Conservation (phyloP, 148 eudicot genomes). For the Nepenthes mirabilis region DNA sequence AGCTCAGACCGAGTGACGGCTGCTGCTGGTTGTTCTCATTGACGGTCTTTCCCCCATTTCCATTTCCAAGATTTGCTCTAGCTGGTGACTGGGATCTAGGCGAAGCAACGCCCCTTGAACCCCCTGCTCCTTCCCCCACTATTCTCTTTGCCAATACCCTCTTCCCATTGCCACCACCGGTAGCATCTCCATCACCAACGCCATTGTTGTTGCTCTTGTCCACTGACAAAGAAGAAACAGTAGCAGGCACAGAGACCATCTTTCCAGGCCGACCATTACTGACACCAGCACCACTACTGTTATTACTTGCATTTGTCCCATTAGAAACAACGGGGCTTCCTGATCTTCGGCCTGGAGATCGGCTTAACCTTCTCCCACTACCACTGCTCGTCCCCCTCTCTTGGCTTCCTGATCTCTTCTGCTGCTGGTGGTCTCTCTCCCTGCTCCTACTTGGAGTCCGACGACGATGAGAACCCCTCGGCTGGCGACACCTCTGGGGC, state of each 20-base stretch:
- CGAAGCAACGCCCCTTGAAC: slow-evolving; percentile 24
- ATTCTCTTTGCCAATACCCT: slow-evolving; percentile 79
- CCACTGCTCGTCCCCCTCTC: slow-evolving; percentile 34
- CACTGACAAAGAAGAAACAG: slow-evolving; percentile 40
- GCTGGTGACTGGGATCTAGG: slow-evolving; percentile 36
- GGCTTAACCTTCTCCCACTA: slow-evolving; percentile 63
- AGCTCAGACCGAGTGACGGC: slow-evolving; percentile 54
- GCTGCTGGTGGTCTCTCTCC: slow-evolving; percentile 41
- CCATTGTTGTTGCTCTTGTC: slow-evolving; percentile 41
- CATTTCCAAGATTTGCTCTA: slow-evolving; percentile 9
- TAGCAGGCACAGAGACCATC: slow-evolving; percentile 89
- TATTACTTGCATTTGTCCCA: slow-evolving; percentile 9
- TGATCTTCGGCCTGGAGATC: slow-evolving; percentile 78
- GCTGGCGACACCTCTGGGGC: slow-evolving; percentile 27
- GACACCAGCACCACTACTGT: slow-evolving; percentile 5
- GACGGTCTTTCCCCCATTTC: slow-evolving; percentile 8
- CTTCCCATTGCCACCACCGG: slow-evolving; percentile 28
- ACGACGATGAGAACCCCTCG: slow-evolving; percentile 43
- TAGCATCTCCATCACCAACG: slow-evolving; percentile 4
- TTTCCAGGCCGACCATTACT: slow-evolving; percentile 45
- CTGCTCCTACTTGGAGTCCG: slow-evolving; percentile 79
- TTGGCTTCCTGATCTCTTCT: slow-evolving; percentile 42
- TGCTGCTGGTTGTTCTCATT: slow-evolving; percentile 17
- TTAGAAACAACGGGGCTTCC: slow-evolving; percentile 46
- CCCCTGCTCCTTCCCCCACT: slow-evolving; percentile 22